Evolutionary conservation across 371 early-diverging fungal species (phyloP).

Genomic region (Dipsacomyces acuminosporus): DNA sequence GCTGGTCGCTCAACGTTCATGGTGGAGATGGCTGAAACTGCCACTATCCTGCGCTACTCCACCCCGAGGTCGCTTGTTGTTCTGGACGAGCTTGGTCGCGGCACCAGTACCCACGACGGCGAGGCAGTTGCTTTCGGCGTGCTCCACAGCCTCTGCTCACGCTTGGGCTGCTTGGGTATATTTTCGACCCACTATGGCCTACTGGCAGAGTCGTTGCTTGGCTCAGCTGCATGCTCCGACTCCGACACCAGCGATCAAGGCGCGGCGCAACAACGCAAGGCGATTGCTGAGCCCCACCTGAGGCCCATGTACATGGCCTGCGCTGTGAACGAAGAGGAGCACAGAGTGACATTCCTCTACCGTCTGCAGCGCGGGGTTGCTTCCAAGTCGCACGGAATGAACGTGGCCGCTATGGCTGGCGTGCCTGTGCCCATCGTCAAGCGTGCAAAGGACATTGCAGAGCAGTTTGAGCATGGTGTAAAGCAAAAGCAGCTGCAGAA

Average conservation of each 20-base stretch:
- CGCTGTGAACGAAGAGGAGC: constrained; percentile 71
- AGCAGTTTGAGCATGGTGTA: constrained; percentile 60
- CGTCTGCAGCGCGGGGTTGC: constrained; percentile 83
- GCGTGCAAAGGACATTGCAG: constrained; percentile 64
- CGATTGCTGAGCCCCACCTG: constrained; percentile 38
- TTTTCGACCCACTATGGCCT: constrained; percentile 99
- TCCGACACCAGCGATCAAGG: neutral
- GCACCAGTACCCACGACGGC: constrained; percentile 98
- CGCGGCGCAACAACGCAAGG: neutral
- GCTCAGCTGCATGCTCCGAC: constrained; percentile 57
- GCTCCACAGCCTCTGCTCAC: constrained; percentile 77
- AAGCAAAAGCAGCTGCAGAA: constrained; percentile 13
- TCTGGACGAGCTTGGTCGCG: constrained; percentile 99
- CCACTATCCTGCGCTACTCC: constrained; percentile 89
- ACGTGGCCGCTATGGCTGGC: constrained; percentile 95
- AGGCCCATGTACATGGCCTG: constrained; percentile 69
- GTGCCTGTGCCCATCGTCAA: constrained; percentile 59
- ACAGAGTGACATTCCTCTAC: constrained; percentile 95
- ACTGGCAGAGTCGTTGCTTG: constrained; percentile 78
- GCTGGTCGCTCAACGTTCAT: constrained; percentile 99
- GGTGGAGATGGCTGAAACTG: constrained; percentile 97
- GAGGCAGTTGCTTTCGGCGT: constrained; percentile 95
- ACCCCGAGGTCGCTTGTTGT: constrained; percentile 95
- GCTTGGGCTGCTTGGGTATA: constrained; percentile 83
- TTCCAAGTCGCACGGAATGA: constrained; percentile 82